phyloP scores from a whole-genome alignment of 495 filamentous ascomycete genomes.

The Annulohypoxylon nitens region DNA sequence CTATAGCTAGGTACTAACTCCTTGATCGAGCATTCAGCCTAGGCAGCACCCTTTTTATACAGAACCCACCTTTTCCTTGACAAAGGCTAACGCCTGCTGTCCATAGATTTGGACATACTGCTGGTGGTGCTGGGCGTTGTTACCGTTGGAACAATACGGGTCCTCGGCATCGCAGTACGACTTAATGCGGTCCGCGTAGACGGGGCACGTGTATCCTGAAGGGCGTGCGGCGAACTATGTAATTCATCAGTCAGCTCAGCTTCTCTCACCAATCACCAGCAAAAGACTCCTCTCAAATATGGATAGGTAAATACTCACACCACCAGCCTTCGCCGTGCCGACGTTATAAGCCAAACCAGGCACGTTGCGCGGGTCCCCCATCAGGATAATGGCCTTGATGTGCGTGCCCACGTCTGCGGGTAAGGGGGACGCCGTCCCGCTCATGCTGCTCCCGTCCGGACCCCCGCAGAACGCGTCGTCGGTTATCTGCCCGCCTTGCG shows the following conservation, averaged over 20 bases:
- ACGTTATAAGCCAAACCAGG: constrained; percentile 68
- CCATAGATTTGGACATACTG: constrained; percentile 71
- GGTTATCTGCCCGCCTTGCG: constrained; percentile 67
- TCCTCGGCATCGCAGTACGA: constrained; percentile 73
- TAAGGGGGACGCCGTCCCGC: constrained; percentile 57
- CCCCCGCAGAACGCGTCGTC: constrained; percentile 69
- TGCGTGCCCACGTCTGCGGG: constrained; percentile 57
- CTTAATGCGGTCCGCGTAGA: constrained; percentile 64
- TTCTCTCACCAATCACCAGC: not conserved
- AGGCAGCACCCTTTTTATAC: not conserved
- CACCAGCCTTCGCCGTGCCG: constrained; percentile 67
- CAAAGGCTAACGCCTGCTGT: constrained; percentile 66
- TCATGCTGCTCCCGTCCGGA: constrained; percentile 60
- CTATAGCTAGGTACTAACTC: not conserved
- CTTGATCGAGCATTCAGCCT: not conserved
- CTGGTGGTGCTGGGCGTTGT: constrained; percentile 67
- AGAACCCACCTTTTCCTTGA: constrained; percentile 49
- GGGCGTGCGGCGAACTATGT: constrained; percentile 67
- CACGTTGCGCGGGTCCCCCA: constrained; percentile 64
- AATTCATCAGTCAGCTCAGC: not conserved
- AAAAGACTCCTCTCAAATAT: no score
- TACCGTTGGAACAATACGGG: constrained; percentile 75
- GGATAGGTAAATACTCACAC: constrained; percentile 71
- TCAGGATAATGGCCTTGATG: constrained; percentile 66
- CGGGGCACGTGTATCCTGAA: constrained; percentile 67